Base-by-base conservation (phyloP, 2,329 filamentous ascomycete species). In the Beauveria sp. region DNA sequence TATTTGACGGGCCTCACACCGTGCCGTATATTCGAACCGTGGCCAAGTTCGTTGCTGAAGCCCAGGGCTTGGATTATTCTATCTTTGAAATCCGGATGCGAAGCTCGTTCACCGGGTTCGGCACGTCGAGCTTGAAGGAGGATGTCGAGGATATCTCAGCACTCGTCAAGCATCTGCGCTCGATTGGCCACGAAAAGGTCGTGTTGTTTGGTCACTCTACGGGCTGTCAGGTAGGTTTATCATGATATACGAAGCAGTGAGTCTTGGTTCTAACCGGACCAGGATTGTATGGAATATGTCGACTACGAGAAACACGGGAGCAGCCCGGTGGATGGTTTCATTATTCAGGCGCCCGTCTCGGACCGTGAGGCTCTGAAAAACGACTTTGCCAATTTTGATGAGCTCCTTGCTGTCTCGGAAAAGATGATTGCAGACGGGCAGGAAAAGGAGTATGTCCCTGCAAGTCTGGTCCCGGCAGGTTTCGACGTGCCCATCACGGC, bases 291-390 rank as follows among this genome's bases (percentile, higher is more conserved):
- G 72, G 80, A 81, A 65, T 86, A 85, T 61, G 75, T 75, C 22
- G 72, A 78, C 58, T 76, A 76, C 26, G 70, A 70, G 54, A 77
- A 77, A 64, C 67, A 78, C 42, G 68, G 69, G 6, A 73, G 74
- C 46, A 75, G 82, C 14, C 81, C 84, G 0, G 75, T 96, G 1
- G 85, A 95, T 63, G 92, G 88, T 42, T 86, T 86, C 54, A 88
- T 96, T 50, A 75, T 96, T 60, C 92, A 96, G 72, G 91, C 88
- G 0, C 86, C 90, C 0, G 86, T 93, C 3, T 90, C 86, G 1
- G 91, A 96, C 71, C 81, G 91, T 34, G 88, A 96, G 70, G 83
- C 81, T 0, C 69, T 89, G 12, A 73, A 73, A 3, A 69, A 75
- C 4, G 69, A 81, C 7, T 74, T 84, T 55, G 68, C 76, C 5